Percentiles rank a stretch among this genome's conserved stretches.
Conservation (phyloP, 2,329 filamentous ascomycete genomes). For the Sclerotinia nivalis region DNA sequence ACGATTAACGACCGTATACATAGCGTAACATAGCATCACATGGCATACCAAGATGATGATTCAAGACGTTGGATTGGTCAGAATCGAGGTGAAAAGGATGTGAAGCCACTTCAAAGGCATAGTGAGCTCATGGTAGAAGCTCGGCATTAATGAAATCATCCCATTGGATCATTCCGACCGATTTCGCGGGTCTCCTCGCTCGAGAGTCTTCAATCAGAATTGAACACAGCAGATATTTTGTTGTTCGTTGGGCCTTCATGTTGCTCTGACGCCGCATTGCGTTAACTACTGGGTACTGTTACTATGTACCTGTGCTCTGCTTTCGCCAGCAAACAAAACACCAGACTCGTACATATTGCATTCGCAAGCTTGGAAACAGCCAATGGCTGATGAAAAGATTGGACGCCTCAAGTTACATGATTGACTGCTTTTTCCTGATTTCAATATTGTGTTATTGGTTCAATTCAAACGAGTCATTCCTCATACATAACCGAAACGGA, state of each 20-base stretch:
- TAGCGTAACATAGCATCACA: conserved; percentile 16
- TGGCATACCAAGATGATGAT: not conserved
- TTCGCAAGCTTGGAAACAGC: conserved; percentile 9
- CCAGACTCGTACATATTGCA: conserved; percentile 17
- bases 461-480: conserved; percentile 18
- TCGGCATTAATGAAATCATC: conserved; percentile 3
- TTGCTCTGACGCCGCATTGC: conserved; percentile 26
- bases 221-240: conserved; percentile 24
- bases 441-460: conserved; percentile 6
- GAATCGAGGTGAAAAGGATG: conserved; percentile 18
- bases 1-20: conserved; percentile 15
- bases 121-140: conserved; percentile 22
- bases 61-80: conserved; percentile 13
- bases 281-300: conserved; percentile 18
- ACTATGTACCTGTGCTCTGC: conserved; percentile 20
- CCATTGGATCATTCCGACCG: conserved; percentile 20
- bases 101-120: conserved; percentile 17
- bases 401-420: conserved; percentile 2
- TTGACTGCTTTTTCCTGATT: not conserved
- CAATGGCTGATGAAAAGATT: conserved; percentile 11
- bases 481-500: conserved; percentile 3
- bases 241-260: conserved; percentile 26
- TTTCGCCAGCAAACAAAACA: conserved; percentile 26
- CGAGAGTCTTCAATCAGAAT: conserved; percentile 25
- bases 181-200: conserved; percentile 22